Percentiles rank a stretch among this genome's conserved stretches.
Conservation (phyloP, 2,329 filamentous ascomycete genomes). For the Fusarium avenaceum region DNA sequence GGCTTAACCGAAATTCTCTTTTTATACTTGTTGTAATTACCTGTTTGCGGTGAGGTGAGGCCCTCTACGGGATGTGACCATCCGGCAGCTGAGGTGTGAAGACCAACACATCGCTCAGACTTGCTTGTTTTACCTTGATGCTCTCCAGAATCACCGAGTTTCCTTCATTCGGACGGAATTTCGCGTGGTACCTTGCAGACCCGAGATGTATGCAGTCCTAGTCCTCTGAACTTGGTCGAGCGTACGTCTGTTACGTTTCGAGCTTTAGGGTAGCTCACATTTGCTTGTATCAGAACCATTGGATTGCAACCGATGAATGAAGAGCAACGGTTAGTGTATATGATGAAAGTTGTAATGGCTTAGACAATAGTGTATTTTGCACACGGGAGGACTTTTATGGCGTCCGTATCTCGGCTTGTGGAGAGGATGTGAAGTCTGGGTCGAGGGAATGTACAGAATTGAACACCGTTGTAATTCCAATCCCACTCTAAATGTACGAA, state of each 20-base stretch:
- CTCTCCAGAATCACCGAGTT: neutral
- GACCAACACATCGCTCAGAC: conserved; percentile 16
- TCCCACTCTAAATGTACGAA: too few species aligned
- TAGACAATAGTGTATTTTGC: too few species aligned
- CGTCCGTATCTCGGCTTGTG: too few species aligned
- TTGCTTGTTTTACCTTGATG: neutral
- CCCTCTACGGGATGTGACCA: conserved; percentile 29
- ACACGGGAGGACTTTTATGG: too few species aligned
- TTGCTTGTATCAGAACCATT: too few species aligned
- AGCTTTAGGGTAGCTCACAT: neutral
- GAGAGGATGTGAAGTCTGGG: too few species aligned
- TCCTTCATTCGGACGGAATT: neutral
- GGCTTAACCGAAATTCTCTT: conserved; percentile 15
- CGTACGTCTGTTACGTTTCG: neutral
- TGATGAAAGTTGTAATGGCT: too few species aligned
- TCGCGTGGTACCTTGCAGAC: neutral
- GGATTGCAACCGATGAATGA: too few species aligned
- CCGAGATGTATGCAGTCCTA: neutral
- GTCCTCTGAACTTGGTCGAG: neutral
- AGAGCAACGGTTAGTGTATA: too few species aligned
- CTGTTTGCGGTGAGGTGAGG: conserved; percentile 35
- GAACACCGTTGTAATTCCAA: too few species aligned
- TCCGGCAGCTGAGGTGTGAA: conserved; percentile 4
- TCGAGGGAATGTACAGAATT: too few species aligned
- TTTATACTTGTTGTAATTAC: conserved; percentile 1